phyloP scores from a whole-genome alignment of 2,329 filamentous ascomycete genomes.

The Huntiella omanensis region DNA sequence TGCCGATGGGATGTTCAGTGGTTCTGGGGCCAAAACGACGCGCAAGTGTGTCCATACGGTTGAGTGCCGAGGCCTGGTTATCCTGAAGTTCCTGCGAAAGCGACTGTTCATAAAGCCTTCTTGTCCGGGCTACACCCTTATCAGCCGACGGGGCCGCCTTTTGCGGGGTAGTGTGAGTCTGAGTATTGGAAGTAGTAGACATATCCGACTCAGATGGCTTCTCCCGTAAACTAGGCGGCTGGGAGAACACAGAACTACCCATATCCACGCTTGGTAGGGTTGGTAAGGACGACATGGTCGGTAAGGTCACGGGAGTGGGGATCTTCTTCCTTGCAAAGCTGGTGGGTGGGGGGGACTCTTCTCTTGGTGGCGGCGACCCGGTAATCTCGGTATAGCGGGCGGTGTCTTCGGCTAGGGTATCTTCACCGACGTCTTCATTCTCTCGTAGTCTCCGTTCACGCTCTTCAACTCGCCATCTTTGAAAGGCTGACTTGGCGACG shows the following conservation, averaged over 20 bases:
- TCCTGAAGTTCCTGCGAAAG: conserved; percentile 64
- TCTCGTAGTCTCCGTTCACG: conserved; percentile 26
- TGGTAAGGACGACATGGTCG: conserved; percentile 16
- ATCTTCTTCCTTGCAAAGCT: conserved; percentile 3
- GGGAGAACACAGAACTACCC: background rate
- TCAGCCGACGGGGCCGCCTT: background rate
- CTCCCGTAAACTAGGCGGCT: background rate
- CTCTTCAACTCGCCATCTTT: conserved; percentile 48
- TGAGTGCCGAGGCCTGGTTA: conserved; percentile 57
- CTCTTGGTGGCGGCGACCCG: background rate
- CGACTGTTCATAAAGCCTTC: conserved; percentile 67
- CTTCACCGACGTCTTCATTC: background rate
- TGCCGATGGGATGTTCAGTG: conserved; percentile 30
- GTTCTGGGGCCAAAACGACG: conserved; percentile 36
- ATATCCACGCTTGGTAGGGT: background rate
- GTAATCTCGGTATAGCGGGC: background rate
- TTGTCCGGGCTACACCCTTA: conserved; percentile 35
- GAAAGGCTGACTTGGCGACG: conserved; percentile 62
- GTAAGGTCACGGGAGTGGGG: conserved; percentile 19
- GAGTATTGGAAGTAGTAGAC: background rate
- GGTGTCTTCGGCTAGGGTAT: background rate
- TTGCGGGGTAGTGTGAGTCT: background rate
- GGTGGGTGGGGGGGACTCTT: background rate
- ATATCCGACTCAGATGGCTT: conserved; percentile 13
- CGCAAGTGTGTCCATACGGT: conserved; percentile 62